Percentiles rank a stretch among this genome's conserved stretches.
These are phyloP conservation scores for Hypoxylon fuscum DNA, from an alignment of 495 filamentous ascomycete genomes.

Conservation along the genomic window DNA sequence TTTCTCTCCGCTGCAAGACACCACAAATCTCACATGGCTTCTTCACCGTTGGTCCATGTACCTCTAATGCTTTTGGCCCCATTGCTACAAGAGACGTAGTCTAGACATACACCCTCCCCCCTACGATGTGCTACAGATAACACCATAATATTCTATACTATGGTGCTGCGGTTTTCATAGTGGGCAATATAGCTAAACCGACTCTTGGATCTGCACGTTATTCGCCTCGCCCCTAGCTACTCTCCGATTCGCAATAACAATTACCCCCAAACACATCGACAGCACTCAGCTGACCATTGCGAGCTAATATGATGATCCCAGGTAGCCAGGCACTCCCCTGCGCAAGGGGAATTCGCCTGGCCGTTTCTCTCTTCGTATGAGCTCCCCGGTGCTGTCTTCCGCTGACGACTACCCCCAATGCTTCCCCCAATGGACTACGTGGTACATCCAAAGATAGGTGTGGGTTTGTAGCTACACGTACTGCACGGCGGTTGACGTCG, in stretches of 20 bases:
- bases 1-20: not conserved
- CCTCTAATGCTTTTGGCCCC: too few relatives aligned
- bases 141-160: constrained; percentile 11
- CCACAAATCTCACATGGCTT: constrained; percentile 4
- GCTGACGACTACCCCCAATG: constrained; percentile 1
- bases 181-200: constrained; percentile 13
- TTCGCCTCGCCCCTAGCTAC: not conserved
- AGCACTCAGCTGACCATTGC: constrained; percentile 10
- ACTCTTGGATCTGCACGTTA: constrained; percentile 3
- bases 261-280: constrained; percentile 14
- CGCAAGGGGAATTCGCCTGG: not conserved
- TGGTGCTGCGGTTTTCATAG: constrained; percentile 5
- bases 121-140: constrained; percentile 10
- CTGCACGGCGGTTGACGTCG: constrained; percentile 7
- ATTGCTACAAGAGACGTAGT: not conserved
- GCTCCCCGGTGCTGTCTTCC: constrained; percentile 6
- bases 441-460: constrained; percentile 3
- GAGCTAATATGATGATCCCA: not conserved
- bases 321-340: not conserved
- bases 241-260: constrained; percentile 2
- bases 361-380: not conserved
- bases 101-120: constrained; percentile 16
- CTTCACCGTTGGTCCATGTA: constrained; percentile 1
- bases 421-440: constrained; percentile 7
- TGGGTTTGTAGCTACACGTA: constrained; percentile 18